Evolutionary conservation across 2,329 filamentous ascomycete species (phyloP).

Genomic region (Fusarium hainanense): DNA sequence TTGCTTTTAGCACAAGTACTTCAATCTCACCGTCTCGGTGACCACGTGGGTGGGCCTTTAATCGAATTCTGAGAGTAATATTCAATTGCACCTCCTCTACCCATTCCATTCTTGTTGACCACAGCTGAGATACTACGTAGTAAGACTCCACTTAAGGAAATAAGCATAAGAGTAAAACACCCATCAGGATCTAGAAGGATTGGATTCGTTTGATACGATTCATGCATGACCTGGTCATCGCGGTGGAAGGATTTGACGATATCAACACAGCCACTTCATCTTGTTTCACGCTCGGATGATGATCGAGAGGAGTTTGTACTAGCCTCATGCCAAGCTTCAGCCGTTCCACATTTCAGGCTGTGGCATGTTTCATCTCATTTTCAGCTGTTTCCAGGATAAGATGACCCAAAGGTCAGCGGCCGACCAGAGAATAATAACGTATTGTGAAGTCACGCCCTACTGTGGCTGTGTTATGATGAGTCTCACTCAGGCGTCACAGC

Average conservation of each 20-base stretch:
- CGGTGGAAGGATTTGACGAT: background rate
- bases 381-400: background rate
- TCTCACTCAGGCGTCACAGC: background rate
- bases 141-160: background rate
- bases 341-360: background rate
- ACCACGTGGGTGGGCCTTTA: too few relatives aligned
- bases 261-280: background rate
- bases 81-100: background rate
- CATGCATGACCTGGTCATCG: background rate
- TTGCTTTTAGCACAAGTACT: too few relatives aligned
- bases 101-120: too few relatives aligned
- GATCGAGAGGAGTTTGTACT: background rate
- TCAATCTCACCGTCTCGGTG: background rate
- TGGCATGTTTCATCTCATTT: background rate
- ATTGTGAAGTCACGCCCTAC: background rate
- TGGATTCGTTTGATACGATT: background rate
- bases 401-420: background rate
- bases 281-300: background rate
- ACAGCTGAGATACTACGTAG: background rate
- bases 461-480: background rate
- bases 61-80: background rate
- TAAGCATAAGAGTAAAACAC: background rate
- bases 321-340: background rate
- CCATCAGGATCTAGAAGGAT: conserved; percentile 1
- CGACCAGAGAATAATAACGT: background rate